Conservation (phyloP, 495 filamentous ascomycete genomes). For the Penicillium macrosclerotiorum region DNA sequence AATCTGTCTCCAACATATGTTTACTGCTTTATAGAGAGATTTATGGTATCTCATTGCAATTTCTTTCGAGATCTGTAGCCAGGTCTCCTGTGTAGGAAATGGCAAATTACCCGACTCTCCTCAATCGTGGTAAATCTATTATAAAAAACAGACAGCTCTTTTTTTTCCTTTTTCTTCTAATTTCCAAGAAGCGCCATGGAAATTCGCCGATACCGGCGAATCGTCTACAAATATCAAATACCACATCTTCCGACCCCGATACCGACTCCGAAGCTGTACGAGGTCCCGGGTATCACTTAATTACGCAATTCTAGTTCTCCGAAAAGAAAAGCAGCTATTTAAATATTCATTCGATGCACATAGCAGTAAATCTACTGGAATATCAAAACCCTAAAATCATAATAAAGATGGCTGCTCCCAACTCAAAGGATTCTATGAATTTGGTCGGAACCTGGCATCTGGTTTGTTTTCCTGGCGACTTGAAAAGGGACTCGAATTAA, state of each 20-base stretch:
- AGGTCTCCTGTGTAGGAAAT: too few relatives aligned
- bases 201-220: background rate
- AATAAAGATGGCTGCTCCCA: slow-evolving; percentile 7
- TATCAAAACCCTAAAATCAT: background rate
- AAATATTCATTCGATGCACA: background rate
- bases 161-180: too few relatives aligned
- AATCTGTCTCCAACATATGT: background rate
- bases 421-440: slow-evolving; percentile 4
- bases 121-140: too few relatives aligned
- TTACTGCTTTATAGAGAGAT: too few relatives aligned
- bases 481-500: background rate
- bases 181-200: background rate
- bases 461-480: slow-evolving; percentile 1
- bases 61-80: too few relatives aligned
- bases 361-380: background rate
- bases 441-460: slow-evolving; percentile 18
- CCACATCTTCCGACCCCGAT: slow-evolving; percentile 15
- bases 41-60: too few relatives aligned
- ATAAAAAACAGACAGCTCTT: too few relatives aligned
- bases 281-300: background rate
- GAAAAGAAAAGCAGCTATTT: background rate
- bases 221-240: background rate
- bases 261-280: slow-evolving; percentile 13
- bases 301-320: background rate
- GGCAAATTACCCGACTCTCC: too few relatives aligned